Conservation (phyloP, 805 yeast genomes). For the Soucietia sequanensis region DNA sequence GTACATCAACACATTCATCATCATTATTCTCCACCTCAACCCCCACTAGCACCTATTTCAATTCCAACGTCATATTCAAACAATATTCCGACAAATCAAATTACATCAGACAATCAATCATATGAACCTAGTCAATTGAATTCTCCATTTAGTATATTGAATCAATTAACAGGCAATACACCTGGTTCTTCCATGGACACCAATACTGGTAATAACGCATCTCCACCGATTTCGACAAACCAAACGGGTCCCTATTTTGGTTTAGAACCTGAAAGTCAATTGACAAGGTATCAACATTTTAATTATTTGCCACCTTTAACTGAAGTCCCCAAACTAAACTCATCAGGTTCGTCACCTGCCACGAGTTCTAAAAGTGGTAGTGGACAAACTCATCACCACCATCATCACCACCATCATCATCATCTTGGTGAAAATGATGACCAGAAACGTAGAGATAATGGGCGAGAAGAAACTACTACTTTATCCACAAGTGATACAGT, state of each 20-base stretch:
- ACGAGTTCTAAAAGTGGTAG: slow-evolving; percentile 12
- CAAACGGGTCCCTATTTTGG: slow-evolving; percentile 17
- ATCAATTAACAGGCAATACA: background rate
- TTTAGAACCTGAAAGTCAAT: slow-evolving; percentile 51
- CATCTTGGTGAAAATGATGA: slow-evolving; percentile 6
- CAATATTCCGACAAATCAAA: slow-evolving; percentile 1
- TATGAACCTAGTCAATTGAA: background rate
- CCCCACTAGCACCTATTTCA: too few relatives aligned
- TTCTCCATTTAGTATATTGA: background rate
- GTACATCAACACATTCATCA: slow-evolving; percentile 87
- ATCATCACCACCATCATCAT: slow-evolving; percentile 29
- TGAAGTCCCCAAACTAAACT: slow-evolving; percentile 66
- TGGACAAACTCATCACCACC: slow-evolving; percentile 24
- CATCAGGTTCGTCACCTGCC: slow-evolving; percentile 50
- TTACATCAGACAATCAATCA: too few relatives aligned
- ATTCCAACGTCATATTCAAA: too few relatives aligned
- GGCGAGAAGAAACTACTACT: too few relatives aligned
- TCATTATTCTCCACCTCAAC: slow-evolving; percentile 54
- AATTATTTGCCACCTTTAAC: slow-evolving; percentile 70
- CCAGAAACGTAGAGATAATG: background rate
- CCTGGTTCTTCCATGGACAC: background rate
- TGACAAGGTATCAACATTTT: slow-evolving; percentile 66
- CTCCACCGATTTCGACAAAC: too few relatives aligned
- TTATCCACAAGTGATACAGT: slow-evolving; percentile 1
- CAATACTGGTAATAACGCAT: slow-evolving; percentile 1